Evolutionary conservation across 768 basidiomycete genomes (phyloP).

Genomic region (Solioccasus polychromus): DNA sequence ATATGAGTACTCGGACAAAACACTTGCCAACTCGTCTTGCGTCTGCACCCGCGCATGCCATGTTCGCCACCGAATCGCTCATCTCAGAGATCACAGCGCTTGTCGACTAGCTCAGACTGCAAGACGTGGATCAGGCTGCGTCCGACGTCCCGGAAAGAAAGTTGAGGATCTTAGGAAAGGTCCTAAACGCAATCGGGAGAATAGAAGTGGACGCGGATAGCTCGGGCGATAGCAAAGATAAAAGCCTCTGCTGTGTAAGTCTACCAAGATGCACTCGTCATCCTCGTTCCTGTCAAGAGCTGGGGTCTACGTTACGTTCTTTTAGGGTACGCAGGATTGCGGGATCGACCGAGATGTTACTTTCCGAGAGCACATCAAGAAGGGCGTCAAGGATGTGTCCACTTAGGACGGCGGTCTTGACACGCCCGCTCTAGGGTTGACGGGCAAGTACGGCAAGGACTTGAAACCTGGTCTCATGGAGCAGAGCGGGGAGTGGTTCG

Average conservation of each 20-base stretch:
- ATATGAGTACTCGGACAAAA: too few species aligned
- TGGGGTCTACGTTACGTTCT: constrained; percentile 1
- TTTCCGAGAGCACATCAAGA: constrained; percentile 87
- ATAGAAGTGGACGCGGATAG: constrained; percentile 35
- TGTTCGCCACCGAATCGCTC: constrained; percentile 44
- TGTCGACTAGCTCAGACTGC: constrained; percentile 60
- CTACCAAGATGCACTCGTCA: constrained; percentile 97
- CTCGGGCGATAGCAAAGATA: constrained; percentile 47
- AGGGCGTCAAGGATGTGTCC: constrained; percentile 83
- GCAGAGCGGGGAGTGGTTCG: constrained; percentile 95
- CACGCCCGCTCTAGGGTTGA: constrained; percentile 95
- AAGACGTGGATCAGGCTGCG: constrained; percentile 46
- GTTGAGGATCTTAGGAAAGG: constrained; percentile 65
- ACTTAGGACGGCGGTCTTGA: constrained; percentile 92
- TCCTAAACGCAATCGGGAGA: constrained; percentile 42
- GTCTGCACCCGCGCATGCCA: constrained; percentile 25
- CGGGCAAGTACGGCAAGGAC: constrained; percentile 98
- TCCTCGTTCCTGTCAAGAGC: too few species aligned
- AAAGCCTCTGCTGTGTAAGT: constrained; percentile 79
- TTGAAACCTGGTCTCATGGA: constrained; percentile 94
- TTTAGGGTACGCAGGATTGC: constrained; percentile 93
- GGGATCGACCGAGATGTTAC: constrained; percentile 90
- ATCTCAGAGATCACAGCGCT: constrained; percentile 51
- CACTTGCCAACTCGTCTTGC: constrained; percentile 19
- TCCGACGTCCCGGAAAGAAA: constrained; percentile 67